Base-by-base conservation (phyloP, 352 stramenopile species). In the Globisporangium middletonii region DNA sequence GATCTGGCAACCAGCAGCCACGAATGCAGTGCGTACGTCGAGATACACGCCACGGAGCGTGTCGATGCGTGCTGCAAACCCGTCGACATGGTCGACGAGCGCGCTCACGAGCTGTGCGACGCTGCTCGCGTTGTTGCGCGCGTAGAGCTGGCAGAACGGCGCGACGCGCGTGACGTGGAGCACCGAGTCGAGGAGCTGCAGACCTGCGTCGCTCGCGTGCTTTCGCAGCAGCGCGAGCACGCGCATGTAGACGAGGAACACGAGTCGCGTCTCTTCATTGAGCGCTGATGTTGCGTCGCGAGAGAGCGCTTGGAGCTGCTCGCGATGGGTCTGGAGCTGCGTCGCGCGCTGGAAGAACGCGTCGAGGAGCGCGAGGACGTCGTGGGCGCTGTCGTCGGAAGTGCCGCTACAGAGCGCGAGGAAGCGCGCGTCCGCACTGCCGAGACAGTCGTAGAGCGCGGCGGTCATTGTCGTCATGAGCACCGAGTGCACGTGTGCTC, bases 121-220 rank as follows among this genome's bases (percentile, higher is more conserved):
- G 0, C 45, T 57, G 1, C 57, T 51, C 0, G 44, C 55, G 41
- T 80, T 85, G 48, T 65, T 75, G 26, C 61, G 65, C 18, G 67
- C 65, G 51, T 71, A 83, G 6, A 91, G 45, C 55, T 87, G 75
- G 59, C 81, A 89, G 57, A 89, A 87, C 8, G 79, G 75, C 2
- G 61, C 63, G 19, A 92, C n/a, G 18, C 77, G 60, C 50, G 78
- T 72, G 28, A 83, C 59, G 41, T 88, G 79, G n/a, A 89, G 57
- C 42, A 73, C 60, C 23, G 71, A 56, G 13, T 56, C 35, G 9
- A 71, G 19, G 27, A 82, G 65, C 30, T 49, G 23, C n/a, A 41
- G 16, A 3, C 43, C 27, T 26, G 33, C 12, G 3, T 15, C 35
- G 11, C 33, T 52, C 23, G 41, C 13, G 1, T 23, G 50, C 6